These are phyloP conservation scores for Nakazawaea ishiwadae DNA, from an alignment of 805 yeast genomes.

Conservation along the genomic window DNA sequence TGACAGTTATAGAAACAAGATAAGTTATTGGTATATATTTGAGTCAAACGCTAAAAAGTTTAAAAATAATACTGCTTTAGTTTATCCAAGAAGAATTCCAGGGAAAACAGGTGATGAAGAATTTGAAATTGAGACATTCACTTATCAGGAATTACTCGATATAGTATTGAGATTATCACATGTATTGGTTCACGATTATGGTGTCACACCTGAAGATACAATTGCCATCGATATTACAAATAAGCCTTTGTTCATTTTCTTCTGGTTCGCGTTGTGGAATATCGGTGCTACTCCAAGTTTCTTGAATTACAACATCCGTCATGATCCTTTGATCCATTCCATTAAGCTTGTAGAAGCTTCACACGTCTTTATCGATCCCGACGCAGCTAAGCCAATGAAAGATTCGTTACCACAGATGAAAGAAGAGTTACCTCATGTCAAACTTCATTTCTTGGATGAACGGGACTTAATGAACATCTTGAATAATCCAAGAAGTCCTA, in stretches of 20 bases:
- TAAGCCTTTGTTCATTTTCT: slow-evolving; percentile 72
- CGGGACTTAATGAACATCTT: slow-evolving; percentile 33
- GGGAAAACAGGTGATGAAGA: slow-evolving; percentile 46
- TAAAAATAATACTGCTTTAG: slow-evolving; percentile 55
- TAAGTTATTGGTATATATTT: slow-evolving; percentile 68
- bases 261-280: slow-evolving; percentile 88
- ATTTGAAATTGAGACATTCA: slow-evolving; percentile 57
- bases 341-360: slow-evolving; percentile 60
- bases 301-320: slow-evolving; percentile 73
- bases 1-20: slow-evolving; percentile 31
- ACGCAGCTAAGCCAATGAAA: slow-evolving; percentile 47
- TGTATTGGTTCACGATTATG: slow-evolving; percentile 57
- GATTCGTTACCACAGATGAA: slow-evolving; percentile 37
- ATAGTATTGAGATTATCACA: slow-evolving; percentile 62
- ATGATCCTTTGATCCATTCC: slow-evolving; percentile 75
- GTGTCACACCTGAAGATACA: slow-evolving; percentile 59
- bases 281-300: slow-evolving; percentile 88
- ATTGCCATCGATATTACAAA: slow-evolving; percentile 77
- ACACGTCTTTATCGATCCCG: slow-evolving; percentile 72
- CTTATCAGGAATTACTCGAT: slow-evolving; percentile 66
- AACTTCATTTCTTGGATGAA: slow-evolving; percentile 50
- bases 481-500: slow-evolving; percentile 35
- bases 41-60: slow-evolving; percentile 47
- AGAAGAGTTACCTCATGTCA: slow-evolving; percentile 31
- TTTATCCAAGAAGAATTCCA: slow-evolving; percentile 48